These are phyloP conservation scores for Lactarius quietus DNA, from an alignment of 768 basidiomycete species.

Conservation along the genomic window DNA sequence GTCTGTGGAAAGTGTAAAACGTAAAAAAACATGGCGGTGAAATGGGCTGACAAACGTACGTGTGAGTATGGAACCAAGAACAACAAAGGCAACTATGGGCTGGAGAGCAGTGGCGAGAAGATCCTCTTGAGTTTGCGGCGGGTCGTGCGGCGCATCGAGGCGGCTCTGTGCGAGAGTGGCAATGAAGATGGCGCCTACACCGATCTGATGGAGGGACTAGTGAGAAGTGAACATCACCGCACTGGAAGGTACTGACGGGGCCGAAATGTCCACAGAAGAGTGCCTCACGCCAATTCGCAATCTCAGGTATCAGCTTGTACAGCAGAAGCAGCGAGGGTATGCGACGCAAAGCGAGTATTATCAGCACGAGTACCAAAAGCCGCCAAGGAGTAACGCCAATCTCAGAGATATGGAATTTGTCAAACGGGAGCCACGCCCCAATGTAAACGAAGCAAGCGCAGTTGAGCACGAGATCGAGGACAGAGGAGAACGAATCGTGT, in stretches of 20 bases:
- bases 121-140: constrained; percentile 67
- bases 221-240: not conserved
- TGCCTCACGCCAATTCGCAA: constrained; percentile 79
- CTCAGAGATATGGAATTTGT: constrained; percentile 49
- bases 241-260: constrained; percentile 30
- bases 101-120: constrained; percentile 68
- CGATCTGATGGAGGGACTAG: constrained; percentile 55
- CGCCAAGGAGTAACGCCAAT: constrained; percentile 69
- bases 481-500: constrained; percentile 82
- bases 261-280: constrained; percentile 92
- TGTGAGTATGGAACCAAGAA: constrained; percentile 79
- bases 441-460: constrained; percentile 79
- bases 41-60: constrained; percentile 46
- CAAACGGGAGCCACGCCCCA: constrained; percentile 83
- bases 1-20: constrained; percentile 30
- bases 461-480: constrained; percentile 85
- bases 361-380: constrained; percentile 61
- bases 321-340: constrained; percentile 75
- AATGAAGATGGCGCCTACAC: constrained; percentile 89
- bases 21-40: not conserved
- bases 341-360: constrained; percentile 70
- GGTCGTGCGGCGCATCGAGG: constrained; percentile 53
- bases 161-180: constrained; percentile 64
- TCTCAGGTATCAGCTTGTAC: constrained; percentile 86
- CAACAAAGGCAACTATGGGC: constrained; percentile 84